Base-by-base conservation (phyloP, 257 asterid species). In the Fraxinus americana region DNA sequence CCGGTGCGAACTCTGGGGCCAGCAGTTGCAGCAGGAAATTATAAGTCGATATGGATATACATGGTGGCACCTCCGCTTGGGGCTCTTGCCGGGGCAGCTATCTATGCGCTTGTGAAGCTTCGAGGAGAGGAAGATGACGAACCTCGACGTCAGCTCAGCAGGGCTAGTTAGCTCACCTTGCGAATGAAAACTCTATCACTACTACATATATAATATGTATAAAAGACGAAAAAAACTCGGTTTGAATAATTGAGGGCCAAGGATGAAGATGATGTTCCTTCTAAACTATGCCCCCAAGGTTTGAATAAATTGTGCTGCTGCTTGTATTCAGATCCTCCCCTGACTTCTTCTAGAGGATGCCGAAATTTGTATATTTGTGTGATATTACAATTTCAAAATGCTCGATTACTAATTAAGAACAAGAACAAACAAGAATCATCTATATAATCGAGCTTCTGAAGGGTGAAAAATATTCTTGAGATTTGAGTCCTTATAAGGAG, bases 1-100 rank as follows among this genome's bases (percentile, higher is more conserved):
- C 99, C 98, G 3, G 97, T 91, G 45, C 61, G 98, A 59, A 90
- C 98, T 10, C 83, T 94, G 69, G 98, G 99, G 25, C 99, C 99
- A 5, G 99, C 99, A 0, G 77, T 94, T n/a, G 98, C 99, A 7
- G 89, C 99, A 7, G 97, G 96, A 27, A 92, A 92, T 78, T 94
- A 92, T 91, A 88, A 81, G 88, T 78, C 91, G 23, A 75, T 94
- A 77, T 94, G 99, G 98, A 82, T 94, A 76, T 94, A 94, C 77
- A 19, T 92, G 70, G 86, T 90, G 75, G 98, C 99, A 4, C 98
- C 98, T 1, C 87, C 92, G 1, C 94, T 94, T 1, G 99, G 99
- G 67, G 99, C 94, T 73, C 2, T 92, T 19, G 91, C 91, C 0
- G 98, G 98, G 29, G 96, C 96, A 0, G 94, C 84, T 39, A 83